Base-by-base conservation (phyloP, 192 early-diverging fungal genomes). In the Coemansia sp. region DNA sequence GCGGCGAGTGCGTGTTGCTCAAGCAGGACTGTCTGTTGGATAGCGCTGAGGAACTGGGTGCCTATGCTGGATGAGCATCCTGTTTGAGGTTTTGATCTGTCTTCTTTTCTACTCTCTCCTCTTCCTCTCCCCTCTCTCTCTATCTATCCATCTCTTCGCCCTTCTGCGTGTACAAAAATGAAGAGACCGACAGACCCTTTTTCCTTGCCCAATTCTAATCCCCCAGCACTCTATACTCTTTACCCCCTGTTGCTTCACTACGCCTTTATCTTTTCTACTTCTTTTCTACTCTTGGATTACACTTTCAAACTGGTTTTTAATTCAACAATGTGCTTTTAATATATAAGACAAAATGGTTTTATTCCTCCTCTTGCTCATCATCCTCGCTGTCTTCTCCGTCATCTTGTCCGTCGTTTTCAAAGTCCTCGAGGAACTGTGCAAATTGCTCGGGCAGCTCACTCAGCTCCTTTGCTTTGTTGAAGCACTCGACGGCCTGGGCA, bases 1-100 rank as follows among this genome's bases (percentile, higher is more conserved):
- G 93, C 23, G 95, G 92, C 19, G 92, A 89, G 74, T 92, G 91
- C 60, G 79, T 83, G 10, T 58, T 93, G 60, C 71, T 86, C 20
- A 91, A 89, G 64, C 89, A 92, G 75, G 85, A 85, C 44, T 85
- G 84, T 29, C 42, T 78, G 18, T 29, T 74, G 45, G 71, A 74
- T 46, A 74, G 71, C 40, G 71, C 71, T 5, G 71, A 74, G 30
- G 71, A 74, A 40, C 60, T 74, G 52, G 71, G 71, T 15, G 71
- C 71, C 0, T 74, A 67, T 60, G 71, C 71, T 30, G 64, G 56
- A 51, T 74, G 42, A 41, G 10, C 23, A 9, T 25, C 37, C 20
- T 18, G 13, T n/a, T n/a, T n/a, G n/a, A n/a, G n/a, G n/a, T n/a
- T n/a, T n/a, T n/a, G n/a, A n/a, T n/a, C n/a, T n/a, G n/a, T n/a